A percentile compares a stretch with the other conserved stretches of the same genome.
phyloP scores from a whole-genome alignment of 441 rosid genomes.

The Viola pubescens region DNA sequence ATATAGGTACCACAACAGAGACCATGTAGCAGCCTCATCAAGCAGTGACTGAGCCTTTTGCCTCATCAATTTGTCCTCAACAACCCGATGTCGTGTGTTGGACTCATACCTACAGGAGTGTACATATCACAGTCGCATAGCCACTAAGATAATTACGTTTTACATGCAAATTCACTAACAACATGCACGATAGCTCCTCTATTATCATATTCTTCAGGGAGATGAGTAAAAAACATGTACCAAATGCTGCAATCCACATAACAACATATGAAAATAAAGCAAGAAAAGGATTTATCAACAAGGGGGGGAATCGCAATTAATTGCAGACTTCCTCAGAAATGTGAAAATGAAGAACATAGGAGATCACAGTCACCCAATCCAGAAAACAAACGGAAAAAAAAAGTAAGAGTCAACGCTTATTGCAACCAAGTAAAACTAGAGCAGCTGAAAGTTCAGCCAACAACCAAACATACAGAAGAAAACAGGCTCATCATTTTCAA shows the following conservation, averaged over 20 bases:
- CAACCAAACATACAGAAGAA: no score
- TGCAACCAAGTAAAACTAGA: no score
- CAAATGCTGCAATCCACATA: not conserved
- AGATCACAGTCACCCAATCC: no score
- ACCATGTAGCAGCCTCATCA: constrained; percentile 98
- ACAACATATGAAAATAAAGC: not conserved
- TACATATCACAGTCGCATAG: constrained; percentile 10
- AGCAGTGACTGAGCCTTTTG: constrained; percentile 91
- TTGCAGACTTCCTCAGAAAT: no score
- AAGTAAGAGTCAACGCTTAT: no score
- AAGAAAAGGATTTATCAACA: not conserved
- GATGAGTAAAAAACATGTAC: no score
- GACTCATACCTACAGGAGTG: constrained; percentile 56
- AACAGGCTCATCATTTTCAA: no score
- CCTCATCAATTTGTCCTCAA: constrained; percentile 92
- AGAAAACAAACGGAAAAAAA: no score
- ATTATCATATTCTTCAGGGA: not conserved
- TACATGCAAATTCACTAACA: not conserved
- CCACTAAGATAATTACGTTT: constrained; percentile 4
- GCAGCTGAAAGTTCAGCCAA: no score
- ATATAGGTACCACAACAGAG: constrained; percentile 89
- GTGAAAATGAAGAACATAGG: no score
- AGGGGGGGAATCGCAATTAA: no score
- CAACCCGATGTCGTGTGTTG: constrained; percentile 55
- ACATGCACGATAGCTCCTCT: not conserved